Evolutionary conservation across 495 filamentous ascomycete species (phyloP).

Genomic region (Penicillium steckii): DNA sequence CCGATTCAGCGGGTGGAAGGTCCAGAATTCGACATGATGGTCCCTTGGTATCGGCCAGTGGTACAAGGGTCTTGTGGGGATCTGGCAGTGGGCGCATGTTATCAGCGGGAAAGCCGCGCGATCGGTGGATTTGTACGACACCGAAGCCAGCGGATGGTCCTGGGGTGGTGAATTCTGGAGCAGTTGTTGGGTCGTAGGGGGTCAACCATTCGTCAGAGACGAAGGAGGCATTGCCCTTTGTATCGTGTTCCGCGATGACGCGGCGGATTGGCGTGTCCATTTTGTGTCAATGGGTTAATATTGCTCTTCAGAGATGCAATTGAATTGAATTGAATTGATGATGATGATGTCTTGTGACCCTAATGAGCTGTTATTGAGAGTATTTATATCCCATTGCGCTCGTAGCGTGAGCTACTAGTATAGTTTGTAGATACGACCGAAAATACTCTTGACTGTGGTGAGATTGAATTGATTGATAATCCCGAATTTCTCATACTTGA

Average conservation of each 20-base stretch:
- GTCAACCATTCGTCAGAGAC: conserved; percentile 20
- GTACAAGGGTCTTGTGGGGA: conserved; percentile 23
- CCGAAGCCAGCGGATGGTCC: conserved; percentile 20
- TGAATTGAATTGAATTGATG: too few species aligned
- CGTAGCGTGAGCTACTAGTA: too few species aligned
- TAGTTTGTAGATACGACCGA: too few species aligned
- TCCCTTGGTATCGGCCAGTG: conserved; percentile 28
- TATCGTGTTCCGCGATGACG: conserved; percentile 16
- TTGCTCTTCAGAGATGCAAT: too few species aligned
- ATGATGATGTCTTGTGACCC: too few species aligned
- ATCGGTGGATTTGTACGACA: conserved; percentile 27
- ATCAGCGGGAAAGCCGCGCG: conserved; percentile 23
- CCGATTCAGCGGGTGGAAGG: conserved; percentile 18
- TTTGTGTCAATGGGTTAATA: background rate
- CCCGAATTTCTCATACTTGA: too few species aligned
- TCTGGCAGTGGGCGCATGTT: conserved; percentile 19
- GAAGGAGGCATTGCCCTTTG: conserved; percentile 23
- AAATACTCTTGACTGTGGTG: too few species aligned
- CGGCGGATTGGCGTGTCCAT: conserved; percentile 26
- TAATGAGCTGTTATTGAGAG: too few species aligned
- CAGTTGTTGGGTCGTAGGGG: conserved; percentile 24
- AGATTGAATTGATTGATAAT: too few species aligned
- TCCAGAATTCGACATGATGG: conserved; percentile 24
- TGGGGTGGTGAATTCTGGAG: conserved; percentile 18
- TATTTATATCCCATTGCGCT: too few species aligned